Evolutionary conservation across 805 yeast species (phyloP), one percentile per base, ranked within the genome.

Genomic region (Komagataella kurtzmanii): DNA sequence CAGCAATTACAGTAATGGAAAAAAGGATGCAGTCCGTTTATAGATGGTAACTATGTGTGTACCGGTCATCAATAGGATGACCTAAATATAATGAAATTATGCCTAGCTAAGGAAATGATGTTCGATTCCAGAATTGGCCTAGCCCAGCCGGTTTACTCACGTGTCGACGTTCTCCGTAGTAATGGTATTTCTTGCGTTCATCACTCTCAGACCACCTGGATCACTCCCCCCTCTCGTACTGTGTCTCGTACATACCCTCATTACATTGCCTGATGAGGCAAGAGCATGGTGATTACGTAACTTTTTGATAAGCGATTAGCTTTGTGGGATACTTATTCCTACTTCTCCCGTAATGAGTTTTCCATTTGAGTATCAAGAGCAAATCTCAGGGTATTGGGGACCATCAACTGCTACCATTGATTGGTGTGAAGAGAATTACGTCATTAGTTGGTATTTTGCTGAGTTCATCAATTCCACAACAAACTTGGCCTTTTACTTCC

Each of bases 361-460:
- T 30, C 40, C 40, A 14, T 30, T 30, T 30, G 40, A 30, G 4
- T 30, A 30, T 14, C 40, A 30, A 30, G 40, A 30, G 40, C 40
- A 30, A 30, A 30, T 30, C 40, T 30, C 40, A 14, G 40, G 89
- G 1, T 81, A 65, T 61, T 86, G 95, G 95, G 90, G 91, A 2
- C 66, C 70, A 6, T 82, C 83, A 3, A 89, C 97, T 0, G 75
- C 96, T 21, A 88, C 97, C n/a, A 90, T 90, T 45, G 97, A 89
- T 62, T 89, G 97, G 97, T 89, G 97, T 66, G 97, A 89, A 61
- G 97, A 89, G 66, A 89, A 89, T 70, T 89, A 89, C 64, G 96
- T 88, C n/a, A 86, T 89, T 1, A 77, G 90, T 5, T 74, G 74
- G 7, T 90, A 83, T 60, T 75, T 91, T 53, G 96, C 97, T 2